Evolutionary conservation across 78 protist genomes (phyloP).

Genomic region (Planoprotostelium fungivorum): DNA sequence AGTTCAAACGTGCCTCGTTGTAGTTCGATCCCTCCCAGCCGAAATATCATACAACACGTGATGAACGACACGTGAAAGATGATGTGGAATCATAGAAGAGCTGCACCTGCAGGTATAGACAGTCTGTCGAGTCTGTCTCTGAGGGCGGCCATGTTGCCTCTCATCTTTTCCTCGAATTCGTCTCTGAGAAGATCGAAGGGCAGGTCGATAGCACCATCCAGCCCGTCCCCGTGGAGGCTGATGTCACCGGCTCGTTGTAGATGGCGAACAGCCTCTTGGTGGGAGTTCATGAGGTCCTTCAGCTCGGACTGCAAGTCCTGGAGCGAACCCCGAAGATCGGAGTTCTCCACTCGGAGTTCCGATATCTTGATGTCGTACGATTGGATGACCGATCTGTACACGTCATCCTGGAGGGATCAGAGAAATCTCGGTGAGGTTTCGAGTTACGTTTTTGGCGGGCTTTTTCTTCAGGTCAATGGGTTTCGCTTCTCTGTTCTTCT

Average conservation of each 20-base stretch:
- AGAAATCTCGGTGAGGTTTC: background rate
- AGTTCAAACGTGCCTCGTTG: too few species aligned
- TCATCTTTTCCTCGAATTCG: background rate
- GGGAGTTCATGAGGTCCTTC: background rate
- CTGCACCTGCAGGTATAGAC: background rate
- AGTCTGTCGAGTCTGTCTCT: background rate
- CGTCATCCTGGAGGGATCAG: background rate
- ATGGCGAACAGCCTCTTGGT: background rate
- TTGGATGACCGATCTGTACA: background rate
- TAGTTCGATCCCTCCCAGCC: too few species aligned
- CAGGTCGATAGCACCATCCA: background rate
- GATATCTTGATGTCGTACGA: background rate
- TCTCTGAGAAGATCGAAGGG: background rate
- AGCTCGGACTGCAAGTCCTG: background rate
- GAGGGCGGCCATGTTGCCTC: background rate
- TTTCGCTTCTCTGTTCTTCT: background rate
- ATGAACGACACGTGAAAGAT: background rate
- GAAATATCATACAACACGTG: too few species aligned
- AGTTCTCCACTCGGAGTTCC: background rate
- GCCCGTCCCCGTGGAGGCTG: background rate
- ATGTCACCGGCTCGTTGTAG: background rate
- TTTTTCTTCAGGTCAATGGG: background rate
- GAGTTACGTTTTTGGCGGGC: background rate
- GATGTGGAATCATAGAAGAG: background rate
- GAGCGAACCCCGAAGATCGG: background rate